Conservation (phyloP, 169 alveolate species). For the Cryptosporidium bovis region DNA sequence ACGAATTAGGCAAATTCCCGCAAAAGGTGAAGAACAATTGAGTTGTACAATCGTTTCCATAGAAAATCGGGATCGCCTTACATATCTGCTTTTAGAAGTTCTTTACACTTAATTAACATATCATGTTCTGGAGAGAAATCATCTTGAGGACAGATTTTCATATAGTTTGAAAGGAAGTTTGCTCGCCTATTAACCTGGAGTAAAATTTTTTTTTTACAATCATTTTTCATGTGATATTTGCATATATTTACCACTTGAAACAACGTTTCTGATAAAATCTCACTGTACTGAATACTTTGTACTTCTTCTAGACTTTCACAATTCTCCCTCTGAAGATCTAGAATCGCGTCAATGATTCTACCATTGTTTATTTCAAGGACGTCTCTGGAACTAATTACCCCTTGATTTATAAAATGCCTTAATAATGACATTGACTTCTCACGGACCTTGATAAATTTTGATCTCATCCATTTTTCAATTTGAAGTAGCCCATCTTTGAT, state of each 20-base stretch:
- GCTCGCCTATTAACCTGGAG: constrained; percentile 1
- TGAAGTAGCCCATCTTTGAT: constrained; percentile 13
- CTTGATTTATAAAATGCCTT: constrained; percentile 31
- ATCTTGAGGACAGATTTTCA: constrained; percentile 16
- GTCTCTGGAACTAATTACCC: not conserved
- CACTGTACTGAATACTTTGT: constrained; percentile 44
- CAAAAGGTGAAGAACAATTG: not conserved
- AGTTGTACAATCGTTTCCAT: not conserved
- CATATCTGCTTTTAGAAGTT: not conserved
- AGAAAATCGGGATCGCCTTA: not conserved
- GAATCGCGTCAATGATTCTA: constrained; percentile 7
- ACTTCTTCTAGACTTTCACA: not conserved
- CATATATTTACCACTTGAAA: constrained; percentile 7
- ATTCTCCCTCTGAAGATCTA: not conserved
- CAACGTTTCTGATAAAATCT: constrained; percentile 33
- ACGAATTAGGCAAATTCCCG: not conserved
- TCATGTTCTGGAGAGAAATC: constrained; percentile 60
- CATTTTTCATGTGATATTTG: not conserved
- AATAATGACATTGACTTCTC: constrained; percentile 39
- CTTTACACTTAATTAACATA: not conserved
- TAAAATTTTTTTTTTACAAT: not conserved
- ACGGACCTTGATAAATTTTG: constrained; percentile 29
- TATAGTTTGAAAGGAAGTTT: constrained; percentile 17
- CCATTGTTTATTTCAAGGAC: constrained; percentile 1
- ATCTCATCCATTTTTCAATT: constrained; percentile 11